Base-by-base conservation (phyloP, 192 early-diverging fungal species). In the Rhizophagus clarus region DNA sequence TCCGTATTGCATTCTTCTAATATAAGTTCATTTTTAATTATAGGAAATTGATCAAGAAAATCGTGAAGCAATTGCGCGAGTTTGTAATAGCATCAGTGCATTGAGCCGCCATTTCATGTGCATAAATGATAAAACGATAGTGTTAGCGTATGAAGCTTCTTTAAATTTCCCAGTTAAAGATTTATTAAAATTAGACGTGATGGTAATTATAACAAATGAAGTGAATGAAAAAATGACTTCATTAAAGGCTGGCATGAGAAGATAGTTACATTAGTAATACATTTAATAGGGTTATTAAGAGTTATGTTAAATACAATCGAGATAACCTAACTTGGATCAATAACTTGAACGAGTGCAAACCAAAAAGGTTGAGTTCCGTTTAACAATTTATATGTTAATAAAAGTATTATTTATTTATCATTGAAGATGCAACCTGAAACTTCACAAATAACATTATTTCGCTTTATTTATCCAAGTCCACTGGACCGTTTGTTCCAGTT, bases 121-220 rank as follows among this genome's bases (percentile, higher is more conserved):
- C 76, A 96, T 99, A 81, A 96, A 92, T 76, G 97, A 98, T 69
- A 90, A 94, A 47, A 91, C 92, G 63, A 95, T 99, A 81, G 89
- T 94, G 42, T 96, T 95, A 84, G 92, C 95, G 56, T 97, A 96
- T 83, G 97, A 99, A 83, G 95, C 92, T 2, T 92, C 93, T 42
- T 83, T 92, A 20, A 34, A 75, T 11, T 75, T 32, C 62, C 32
- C 24, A 2, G 74, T 75, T 47, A 75, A 56, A n/a, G 74, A 75
- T 10, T 12, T 75, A 26, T 56, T 47, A 40, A 56, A 61, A 61
- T 40, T 37, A n/a, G 74, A 75, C 28, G 28, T 45, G 8, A 75
- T 75, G 20, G 74, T 62, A 56, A 40, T 12, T 0, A 71, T 71
- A 34, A 37, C 9, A 12, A 37, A 9, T 29, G 34, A 37, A 37